Conservation (phyloP, 176 grass and related monocot species). For the Oryza officinalis region DNA sequence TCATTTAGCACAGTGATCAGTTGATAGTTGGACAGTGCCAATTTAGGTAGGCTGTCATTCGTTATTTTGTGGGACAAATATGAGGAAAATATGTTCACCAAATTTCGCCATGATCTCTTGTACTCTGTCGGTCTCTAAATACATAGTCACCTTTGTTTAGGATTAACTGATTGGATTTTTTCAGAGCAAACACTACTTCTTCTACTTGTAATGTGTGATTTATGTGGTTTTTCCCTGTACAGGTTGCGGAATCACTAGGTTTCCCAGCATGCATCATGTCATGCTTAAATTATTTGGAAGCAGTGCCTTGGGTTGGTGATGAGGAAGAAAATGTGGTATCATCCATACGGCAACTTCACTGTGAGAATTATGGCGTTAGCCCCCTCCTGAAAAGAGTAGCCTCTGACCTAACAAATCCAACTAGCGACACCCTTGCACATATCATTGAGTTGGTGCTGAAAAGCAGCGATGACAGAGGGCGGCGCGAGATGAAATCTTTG, state of each 20-base stretch:
- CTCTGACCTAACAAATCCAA: slow-evolving; percentile 44
- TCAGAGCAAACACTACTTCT: not conserved
- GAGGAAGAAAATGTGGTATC: slow-evolving; percentile 83
- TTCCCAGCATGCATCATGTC: slow-evolving; percentile 62
- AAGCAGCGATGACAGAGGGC: slow-evolving; percentile 68
- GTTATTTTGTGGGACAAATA: not conserved
- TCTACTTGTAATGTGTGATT: not conserved
- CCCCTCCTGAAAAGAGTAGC: slow-evolving; percentile 73
- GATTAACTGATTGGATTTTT: not conserved
- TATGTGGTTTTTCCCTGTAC: slow-evolving; percentile 15
- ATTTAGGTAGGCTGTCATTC: not conserved
- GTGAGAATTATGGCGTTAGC: slow-evolving; percentile 45
- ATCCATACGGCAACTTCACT: slow-evolving; percentile 62
- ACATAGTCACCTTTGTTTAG: not conserved
- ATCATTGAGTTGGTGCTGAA: slow-evolving; percentile 81
- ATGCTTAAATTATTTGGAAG: slow-evolving; percentile 84
- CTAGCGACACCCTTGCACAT: slow-evolving; percentile 57
- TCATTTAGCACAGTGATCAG: not conserved
- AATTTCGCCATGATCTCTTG: not conserved
- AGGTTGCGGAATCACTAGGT: slow-evolving; percentile 76
- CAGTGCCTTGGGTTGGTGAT: slow-evolving; percentile 78
- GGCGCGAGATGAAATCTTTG: slow-evolving; percentile 76
- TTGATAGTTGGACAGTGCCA: not conserved
- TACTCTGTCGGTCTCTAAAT: not conserved
- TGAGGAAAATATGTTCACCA: not conserved